Evolutionary conservation across 192 early-diverging fungal genomes (phyloP).

Genomic region (Coemansia guatemalensis): DNA sequence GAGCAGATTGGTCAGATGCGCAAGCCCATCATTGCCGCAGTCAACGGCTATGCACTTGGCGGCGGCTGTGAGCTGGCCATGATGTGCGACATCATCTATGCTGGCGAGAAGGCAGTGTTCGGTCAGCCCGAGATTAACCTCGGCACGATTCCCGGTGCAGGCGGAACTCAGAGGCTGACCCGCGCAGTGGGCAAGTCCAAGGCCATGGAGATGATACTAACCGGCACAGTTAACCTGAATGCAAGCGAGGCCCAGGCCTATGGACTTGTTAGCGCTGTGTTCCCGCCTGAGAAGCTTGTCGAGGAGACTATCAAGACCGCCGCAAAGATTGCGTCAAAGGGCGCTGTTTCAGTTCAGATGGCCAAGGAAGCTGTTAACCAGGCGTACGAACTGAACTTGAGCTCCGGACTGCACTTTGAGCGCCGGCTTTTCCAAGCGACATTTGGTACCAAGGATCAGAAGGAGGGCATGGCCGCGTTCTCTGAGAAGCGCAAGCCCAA

Average conservation of each 20-base stretch:
- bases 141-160: conserved; percentile 92
- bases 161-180: conserved; percentile 82
- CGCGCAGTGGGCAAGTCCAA: conserved; percentile 96
- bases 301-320: conserved; percentile 91
- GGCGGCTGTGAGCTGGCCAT: conserved; percentile 99
- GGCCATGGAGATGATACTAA: conserved; percentile 95
- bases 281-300: conserved; percentile 82
- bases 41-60: conserved; percentile 97
- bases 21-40: conserved; percentile 97
- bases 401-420: conserved; percentile 86
- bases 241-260: conserved; percentile 83
- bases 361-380: conserved; percentile 96
- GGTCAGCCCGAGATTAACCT: conserved; percentile 99
- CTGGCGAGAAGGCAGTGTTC: conserved; percentile 94
- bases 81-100: conserved; percentile 99
- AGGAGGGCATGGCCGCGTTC: conserved; percentile 97
- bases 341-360: conserved; percentile 87
- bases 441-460: conserved; percentile 91
- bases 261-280: conserved; percentile 87
- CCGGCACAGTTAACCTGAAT: conserved; percentile 76
- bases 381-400: conserved; percentile 85
- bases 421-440: conserved; percentile 90
- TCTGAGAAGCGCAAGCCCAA: conserved; percentile 86
- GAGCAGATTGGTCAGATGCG: conserved; percentile 80
- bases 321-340: conserved; percentile 80